Evolutionary conservation across 1,139 yeast species (phyloP), one percentile per base, ranked within the genome.

Genomic region (Pichia sp.): DNA sequence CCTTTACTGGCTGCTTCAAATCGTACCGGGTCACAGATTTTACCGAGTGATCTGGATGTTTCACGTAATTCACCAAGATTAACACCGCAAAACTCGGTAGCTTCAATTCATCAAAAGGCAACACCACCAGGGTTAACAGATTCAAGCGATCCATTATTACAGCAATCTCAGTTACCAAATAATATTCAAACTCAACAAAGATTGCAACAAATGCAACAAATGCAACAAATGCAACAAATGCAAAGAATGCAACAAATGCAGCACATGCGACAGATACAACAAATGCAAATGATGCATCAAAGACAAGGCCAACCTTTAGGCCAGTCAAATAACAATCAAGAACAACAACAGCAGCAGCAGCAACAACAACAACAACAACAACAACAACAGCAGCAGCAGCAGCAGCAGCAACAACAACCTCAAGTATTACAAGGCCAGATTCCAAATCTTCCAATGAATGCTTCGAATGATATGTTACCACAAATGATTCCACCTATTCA

Each of bases 201-300:
- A 30, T 35, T 44, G 36, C 42, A 43, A 26, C 25, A 26, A 27
- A 15, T 47, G 23, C 45, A 44, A 4, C 45, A 48, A 11, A 45
- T 45, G 39, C 45, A 42, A 35, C 46, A 36, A n/a, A 32, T 42
- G 29, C 47, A 47, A 26, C 20, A 25, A 22, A 15, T 44, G 25
- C 47, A 47, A 27, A 38, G 39, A 34, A 12, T 41, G 7, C 44
- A 47, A n/a, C 50, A 43, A 30, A 13, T 47, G 40, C 37, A 35
- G 20, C 37, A 35, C 6, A 18, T 35, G 24, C 38, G 22, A 35
- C 16, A 9, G 13, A 35, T 35, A 25, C 38, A 35, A 12, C 44
- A 41, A 24, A 24, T 24, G 22, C 30, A 26, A 23, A 18, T 20
- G 25, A 36, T 24, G n/a, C 30, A 26, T 6, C 36, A 32, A 32